phyloP scores from a whole-genome alignment of 2,329 filamentous ascomycete genomes.

The Lecanosticta acicola region DNA sequence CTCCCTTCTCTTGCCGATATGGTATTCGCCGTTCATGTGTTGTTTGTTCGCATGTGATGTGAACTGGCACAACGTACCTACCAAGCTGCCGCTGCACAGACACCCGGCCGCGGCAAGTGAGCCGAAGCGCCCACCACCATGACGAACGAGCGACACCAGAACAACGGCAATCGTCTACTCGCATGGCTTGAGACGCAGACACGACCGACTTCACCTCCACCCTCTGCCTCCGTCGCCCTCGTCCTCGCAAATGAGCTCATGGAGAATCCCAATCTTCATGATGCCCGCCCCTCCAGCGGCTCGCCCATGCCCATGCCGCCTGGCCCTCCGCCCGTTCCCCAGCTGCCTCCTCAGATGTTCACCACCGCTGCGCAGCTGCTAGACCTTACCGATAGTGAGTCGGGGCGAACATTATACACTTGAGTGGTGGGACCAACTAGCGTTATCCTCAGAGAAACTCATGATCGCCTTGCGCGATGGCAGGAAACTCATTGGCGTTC shows the following conservation, averaged over 20 bases:
- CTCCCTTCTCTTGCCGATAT: background rate
- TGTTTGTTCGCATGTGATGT: too few relatives aligned
- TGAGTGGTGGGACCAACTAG: conserved; percentile 20
- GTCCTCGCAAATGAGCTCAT: conserved; percentile 22
- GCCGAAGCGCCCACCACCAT: conserved; percentile 2
- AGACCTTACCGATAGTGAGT: conserved; percentile 90
- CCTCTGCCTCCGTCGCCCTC: conserved; percentile 3
- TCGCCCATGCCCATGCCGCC: conserved; percentile 10
- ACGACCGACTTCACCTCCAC: background rate
- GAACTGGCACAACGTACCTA: too few relatives aligned
- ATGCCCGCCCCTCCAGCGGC: conserved; percentile 25
- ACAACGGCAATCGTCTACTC: background rate
- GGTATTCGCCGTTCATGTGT: too few relatives aligned
- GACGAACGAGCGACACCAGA: background rate
- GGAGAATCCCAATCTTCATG: conserved; percentile 32
- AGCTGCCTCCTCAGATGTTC: conserved; percentile 93
- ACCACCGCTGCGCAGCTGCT: conserved; percentile 93
- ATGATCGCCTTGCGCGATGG: conserved; percentile 88
- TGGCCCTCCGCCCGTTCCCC: conserved; percentile 43
- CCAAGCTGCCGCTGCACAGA: background rate
- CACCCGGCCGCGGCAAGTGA: background rate
- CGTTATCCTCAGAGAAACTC: conserved; percentile 69
- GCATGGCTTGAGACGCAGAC: conserved; percentile 10
- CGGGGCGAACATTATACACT: background rate
- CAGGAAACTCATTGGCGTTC: conserved; percentile 83